A percentile compares a stretch with the other conserved stretches of the same genome.
phyloP scores from a whole-genome alignment of 1,284 basidiomycete genomes.

The Rhodotorula sp. region DNA sequence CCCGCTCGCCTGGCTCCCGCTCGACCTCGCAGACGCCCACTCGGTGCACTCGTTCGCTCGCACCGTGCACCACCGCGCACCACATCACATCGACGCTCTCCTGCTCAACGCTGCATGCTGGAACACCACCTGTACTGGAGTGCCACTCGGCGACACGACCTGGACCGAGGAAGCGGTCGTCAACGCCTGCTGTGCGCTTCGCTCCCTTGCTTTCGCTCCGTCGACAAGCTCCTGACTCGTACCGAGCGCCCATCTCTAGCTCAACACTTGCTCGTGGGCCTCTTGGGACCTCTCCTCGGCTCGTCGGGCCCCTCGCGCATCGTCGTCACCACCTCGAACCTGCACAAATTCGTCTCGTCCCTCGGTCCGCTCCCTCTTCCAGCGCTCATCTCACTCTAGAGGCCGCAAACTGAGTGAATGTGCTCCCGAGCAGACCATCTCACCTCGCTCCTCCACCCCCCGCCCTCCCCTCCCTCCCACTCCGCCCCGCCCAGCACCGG shows the following conservation, averaged over 20 bases:
- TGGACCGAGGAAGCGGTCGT: slow-evolving; percentile 21
- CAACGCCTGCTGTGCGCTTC: slow-evolving; percentile 26
- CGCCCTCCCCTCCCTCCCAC: background rate
- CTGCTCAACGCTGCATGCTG: slow-evolving; percentile 31
- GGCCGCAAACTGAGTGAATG: too few relatives aligned
- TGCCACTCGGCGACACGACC: background rate
- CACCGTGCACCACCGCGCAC: background rate
- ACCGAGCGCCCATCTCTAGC: slow-evolving; percentile 1
- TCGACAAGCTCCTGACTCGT: too few relatives aligned
- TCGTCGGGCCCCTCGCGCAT: background rate
- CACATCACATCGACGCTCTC: slow-evolving; percentile 7
- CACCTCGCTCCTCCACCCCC: background rate
- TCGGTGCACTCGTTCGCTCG: slow-evolving; percentile 8
- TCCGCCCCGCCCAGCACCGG: background rate
- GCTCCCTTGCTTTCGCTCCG: background rate
- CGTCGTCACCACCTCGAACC: slow-evolving; percentile 25
- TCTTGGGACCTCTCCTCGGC: slow-evolving; percentile 7
- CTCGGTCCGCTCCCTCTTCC: background rate
- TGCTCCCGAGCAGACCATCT: slow-evolving; percentile 11
- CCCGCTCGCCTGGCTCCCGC: background rate
- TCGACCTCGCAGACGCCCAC: slow-evolving; percentile 4
- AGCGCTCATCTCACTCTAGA: too few relatives aligned
- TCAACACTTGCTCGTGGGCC: slow-evolving; percentile 15
- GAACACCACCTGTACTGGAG: background rate
- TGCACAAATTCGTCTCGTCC: background rate